Base-by-base conservation (phyloP, 192 early-diverging fungal species). In the Coemansia sp. region DNA sequence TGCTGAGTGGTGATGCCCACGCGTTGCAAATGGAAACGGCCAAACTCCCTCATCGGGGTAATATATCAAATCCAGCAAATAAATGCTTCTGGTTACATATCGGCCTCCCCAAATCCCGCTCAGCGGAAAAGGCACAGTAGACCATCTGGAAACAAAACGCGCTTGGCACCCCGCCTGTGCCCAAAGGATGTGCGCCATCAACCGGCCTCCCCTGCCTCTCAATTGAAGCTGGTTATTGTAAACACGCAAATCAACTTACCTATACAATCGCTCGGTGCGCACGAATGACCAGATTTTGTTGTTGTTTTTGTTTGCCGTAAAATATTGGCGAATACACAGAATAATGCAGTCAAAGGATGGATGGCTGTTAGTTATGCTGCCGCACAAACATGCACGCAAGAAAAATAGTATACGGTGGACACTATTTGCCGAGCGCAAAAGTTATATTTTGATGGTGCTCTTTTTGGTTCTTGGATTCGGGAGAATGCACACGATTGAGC, bases 191-290 rank as follows among this genome's bases (percentile, higher is more conserved):
- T 19, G 19, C 47, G 47, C 47, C 47, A 19, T 49, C 17, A 8
- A 7, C 47, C 47, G 47, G 47, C 41, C 47, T 49, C 47, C 47
- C 47, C 17, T 19, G 47, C 47, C 47, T 43, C 41, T 15, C 41
- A 43, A 43, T 43, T n/a, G 41, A 43, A 43, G 47, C 17, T 29
- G 53, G 53, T 32, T 55, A 32, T 27, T 27, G 53, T 29, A 25
- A 55, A 55, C 51, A 53, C 14, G 53, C 29, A 29, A 55, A 19
- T 19, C 47, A 27, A 55, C 53, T 55, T 55, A 55, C 53, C 53
- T 55, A 55, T 55, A 29, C 24, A 29, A 29, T 29, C 29, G n/a
- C n/a, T 8, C 15, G n/a, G n/a, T 10, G 11, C 53, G 53, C 14
- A 29, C 53, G 53, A 55, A 29, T 29, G 29, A 8, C 53, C 53